Base-by-base conservation (phyloP, 257 asterid genomes). In the Craterostigma plantagineum region DNA sequence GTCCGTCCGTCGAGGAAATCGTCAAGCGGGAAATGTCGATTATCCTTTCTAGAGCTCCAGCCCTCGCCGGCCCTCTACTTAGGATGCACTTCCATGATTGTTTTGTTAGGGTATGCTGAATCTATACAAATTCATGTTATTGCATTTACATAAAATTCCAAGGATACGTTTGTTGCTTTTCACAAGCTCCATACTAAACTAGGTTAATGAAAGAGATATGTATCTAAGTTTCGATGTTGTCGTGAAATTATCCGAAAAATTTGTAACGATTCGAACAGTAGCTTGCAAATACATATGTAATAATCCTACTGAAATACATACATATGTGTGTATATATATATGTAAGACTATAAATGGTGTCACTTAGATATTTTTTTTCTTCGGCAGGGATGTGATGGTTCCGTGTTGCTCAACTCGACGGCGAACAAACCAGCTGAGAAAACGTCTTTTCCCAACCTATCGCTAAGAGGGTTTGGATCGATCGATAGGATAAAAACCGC, bases 321-420 rank as follows among this genome's bases (percentile, higher is more conserved):
- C 16, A 17, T 36, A 9, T 36, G 12, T 1, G 16, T 3, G 45
- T 14, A n/a, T 14, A 17, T 41, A 36, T 10, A 2, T 2, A 12
- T 10, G 11, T 3, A n/a, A n/a, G n/a, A n/a, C n/a, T n/a, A n/a
- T n/a, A n/a, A n/a, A 12, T 12, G 14, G 11, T 12, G 3, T 36
- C 40, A 9, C 12, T 13, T 4, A 7, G 7, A 3, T 3, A 2
- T 17, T 3, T 13, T 16, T 17, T 34, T 1, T 33, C 0, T 3
- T 34, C 14, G 10, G 16, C 43, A 81, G 94, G 94, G 92, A 7
- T 82, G 92, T 27, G 92, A 82, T 59, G 85, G 59, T 14, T 82
- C 92, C 0, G 42, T 78, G 33, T 50, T 75, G 0, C 33, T 82
- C 36, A 72, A 78, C 54, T 47, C 79, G 4, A 75, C 79, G 1